These are phyloP conservation scores for Physcia stellaris DNA, from an alignment of 495 filamentous ascomycete species.

Conservation along the genomic window DNA sequence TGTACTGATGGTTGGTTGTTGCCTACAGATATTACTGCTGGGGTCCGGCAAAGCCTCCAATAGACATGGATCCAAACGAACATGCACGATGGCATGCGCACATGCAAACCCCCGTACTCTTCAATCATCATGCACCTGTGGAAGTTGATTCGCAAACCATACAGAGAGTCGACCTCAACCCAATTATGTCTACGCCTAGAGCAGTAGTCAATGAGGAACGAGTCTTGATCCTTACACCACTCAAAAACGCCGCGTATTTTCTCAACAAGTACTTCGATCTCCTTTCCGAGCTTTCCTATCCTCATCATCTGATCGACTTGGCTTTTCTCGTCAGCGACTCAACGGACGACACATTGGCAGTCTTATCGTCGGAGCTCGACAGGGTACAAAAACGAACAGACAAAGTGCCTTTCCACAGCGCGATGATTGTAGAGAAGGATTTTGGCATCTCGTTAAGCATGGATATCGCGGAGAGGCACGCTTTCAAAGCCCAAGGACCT, in stretches of 20 bases:
- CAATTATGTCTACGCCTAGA: conserved; percentile 64
- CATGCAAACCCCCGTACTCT: conserved; percentile 80
- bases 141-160: conserved; percentile 74
- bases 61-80: conserved; percentile 86
- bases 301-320: conserved; percentile 88
- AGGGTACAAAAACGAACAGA: conserved; percentile 76
- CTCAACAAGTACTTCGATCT: conserved; percentile 88
- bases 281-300: conserved; percentile 78
- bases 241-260: conserved; percentile 75
- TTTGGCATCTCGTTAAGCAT: conserved; percentile 61
- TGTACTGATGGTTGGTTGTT: not conserved
- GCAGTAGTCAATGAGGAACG: conserved; percentile 70
- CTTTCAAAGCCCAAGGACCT: conserved; percentile 76
- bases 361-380: conserved; percentile 67
- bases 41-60: conserved; percentile 82
- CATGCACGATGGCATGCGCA: conserved; percentile 80
- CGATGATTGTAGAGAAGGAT: conserved; percentile 74
- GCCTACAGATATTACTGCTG: conserved; percentile 81
- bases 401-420: conserved; percentile 68
- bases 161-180: conserved; percentile 67
- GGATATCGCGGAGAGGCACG: conserved; percentile 68
- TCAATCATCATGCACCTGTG: conserved; percentile 85
- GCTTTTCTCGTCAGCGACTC: conserved; percentile 89
- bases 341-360: conserved; percentile 75
- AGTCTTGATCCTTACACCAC: conserved; percentile 86